Evolutionary conservation across 2,329 filamentous ascomycete genomes (phyloP), one percentile per base, ranked within the genome.

Genomic region (Leptographium wingfieldii): DNA sequence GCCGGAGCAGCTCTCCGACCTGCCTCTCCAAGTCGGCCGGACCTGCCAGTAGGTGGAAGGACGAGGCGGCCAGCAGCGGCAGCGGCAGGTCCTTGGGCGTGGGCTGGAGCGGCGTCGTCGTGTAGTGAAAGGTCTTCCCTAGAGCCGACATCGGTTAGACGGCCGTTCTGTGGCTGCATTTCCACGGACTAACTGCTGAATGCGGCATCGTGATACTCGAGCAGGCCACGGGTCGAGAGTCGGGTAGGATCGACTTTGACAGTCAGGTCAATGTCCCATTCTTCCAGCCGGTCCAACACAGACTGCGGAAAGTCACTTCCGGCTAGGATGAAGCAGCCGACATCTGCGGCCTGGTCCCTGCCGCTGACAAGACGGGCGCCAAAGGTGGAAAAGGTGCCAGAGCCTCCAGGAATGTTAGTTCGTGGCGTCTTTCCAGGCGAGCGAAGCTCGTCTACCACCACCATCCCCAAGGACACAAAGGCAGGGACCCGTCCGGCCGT

Each of bases 321-420:
- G 16, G 58, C 58, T 5, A 59, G 54, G 22, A 59, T 56, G 33
- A 59, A 59, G 46, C 58, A 59, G 53, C 58, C 58, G 29, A 59
- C 54, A n/a, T 43, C 22, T 10, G 14, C 22, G 7, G 58, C 53
- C 2, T 33, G n/a, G 3, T 56, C 31, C 12, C 10, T 10, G 53
- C 58, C 58, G 14, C 52, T 51, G 7, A 59, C 43, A 5, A 59
- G 52, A 7, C 58, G 58, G 3, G 58, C 58, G 9, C 58, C 58
- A 12, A 56, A 29, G 6, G 54, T 55, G 5, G 59, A 54, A 14
- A 55, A 57, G 5, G 55, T 31, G 14, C 59, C 59, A 16, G 59
- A 57, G 38, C 59, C 55, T 11, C 59, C 59, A 4, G 48, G 55
- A 29, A 54, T 35, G 51, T 58, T 31, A 1, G 33, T 16, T 6